Percentiles rank a stretch among this genome's conserved stretches.
phyloP scores from a whole-genome alignment of 495 filamentous ascomycete genomes.

The Tuber indicum region DNA sequence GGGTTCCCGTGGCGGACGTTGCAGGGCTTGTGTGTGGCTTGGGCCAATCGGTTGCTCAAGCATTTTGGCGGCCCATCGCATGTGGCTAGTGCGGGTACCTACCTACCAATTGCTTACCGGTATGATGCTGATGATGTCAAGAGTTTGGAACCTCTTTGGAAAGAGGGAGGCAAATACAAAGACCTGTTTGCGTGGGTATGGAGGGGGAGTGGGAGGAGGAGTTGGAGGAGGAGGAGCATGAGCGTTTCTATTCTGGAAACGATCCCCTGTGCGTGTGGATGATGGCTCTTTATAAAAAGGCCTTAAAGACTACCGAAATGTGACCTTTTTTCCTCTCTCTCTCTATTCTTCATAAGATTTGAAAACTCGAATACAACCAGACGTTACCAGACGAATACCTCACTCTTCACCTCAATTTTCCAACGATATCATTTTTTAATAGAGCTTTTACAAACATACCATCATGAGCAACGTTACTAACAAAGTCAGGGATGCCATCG shows the following conservation, averaged over 20 bases:
- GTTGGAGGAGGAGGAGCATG: background rate
- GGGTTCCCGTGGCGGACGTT: background rate
- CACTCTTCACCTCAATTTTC: background rate
- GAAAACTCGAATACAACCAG: background rate
- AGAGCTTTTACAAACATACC: background rate
- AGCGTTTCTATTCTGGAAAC: background rate
- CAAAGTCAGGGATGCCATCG: constrained; percentile 66
- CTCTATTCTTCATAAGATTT: background rate
- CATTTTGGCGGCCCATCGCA: background rate
- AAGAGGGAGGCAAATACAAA: background rate
- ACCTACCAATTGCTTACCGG: too few species aligned
- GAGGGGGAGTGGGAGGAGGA: background rate
- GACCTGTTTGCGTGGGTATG: background rate
- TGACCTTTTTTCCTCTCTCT: background rate
- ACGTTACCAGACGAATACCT: background rate
- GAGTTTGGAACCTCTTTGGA: background rate
- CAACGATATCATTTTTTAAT: background rate
- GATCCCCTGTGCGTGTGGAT: background rate
- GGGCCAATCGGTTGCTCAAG: background rate
- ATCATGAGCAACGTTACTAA: constrained; percentile 50
- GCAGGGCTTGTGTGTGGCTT: background rate
- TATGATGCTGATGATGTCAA: constrained; percentile 1
- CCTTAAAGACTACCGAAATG: background rate
- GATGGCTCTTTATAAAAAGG: background rate
- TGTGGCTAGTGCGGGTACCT: background rate